A percentile compares a stretch with the other conserved stretches of the same genome.
Conservation (phyloP, 306 rosid species). For the Acacia melanoxylon region DNA sequence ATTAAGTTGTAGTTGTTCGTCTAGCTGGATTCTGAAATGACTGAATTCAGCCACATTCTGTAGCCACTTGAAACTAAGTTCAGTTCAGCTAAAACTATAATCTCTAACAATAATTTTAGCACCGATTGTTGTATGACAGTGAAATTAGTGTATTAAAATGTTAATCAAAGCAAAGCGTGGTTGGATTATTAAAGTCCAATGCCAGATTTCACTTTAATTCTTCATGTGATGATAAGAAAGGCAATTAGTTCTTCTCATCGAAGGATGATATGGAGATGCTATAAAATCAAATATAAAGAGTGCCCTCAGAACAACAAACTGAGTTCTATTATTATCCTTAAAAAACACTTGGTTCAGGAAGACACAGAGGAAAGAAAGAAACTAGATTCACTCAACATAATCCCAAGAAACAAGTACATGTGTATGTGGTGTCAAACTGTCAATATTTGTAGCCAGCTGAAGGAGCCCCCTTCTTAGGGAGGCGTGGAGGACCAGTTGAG, state of each 20-base stretch:
- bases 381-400: not conserved
- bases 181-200: not conserved
- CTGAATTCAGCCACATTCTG: slow-evolving; percentile 4
- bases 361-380: not conserved
- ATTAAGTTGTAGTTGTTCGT: not conserved
- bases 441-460: slow-evolving; percentile 29
- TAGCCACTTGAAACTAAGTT: not conserved
- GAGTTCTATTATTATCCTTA: not conserved
- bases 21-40: not conserved
- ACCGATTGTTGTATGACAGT: not conserved
- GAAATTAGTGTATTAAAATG: not conserved
- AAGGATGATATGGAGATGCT: not conserved
- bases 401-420: not conserved
- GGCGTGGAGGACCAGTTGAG: slow-evolving; percentile 41
- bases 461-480: slow-evolving; percentile 37
- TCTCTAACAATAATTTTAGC: not conserved
- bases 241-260: not conserved
- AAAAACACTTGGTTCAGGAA: not conserved
- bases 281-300: not conserved
- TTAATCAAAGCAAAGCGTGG: not conserved
- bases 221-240: not conserved
- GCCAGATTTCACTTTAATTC: not conserved
- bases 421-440: not conserved
- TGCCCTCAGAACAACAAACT: not conserved
- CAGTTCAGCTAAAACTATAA: not conserved